Base-by-base conservation (phyloP, 31 red algal species). In the Endocladia muricata region DNA sequence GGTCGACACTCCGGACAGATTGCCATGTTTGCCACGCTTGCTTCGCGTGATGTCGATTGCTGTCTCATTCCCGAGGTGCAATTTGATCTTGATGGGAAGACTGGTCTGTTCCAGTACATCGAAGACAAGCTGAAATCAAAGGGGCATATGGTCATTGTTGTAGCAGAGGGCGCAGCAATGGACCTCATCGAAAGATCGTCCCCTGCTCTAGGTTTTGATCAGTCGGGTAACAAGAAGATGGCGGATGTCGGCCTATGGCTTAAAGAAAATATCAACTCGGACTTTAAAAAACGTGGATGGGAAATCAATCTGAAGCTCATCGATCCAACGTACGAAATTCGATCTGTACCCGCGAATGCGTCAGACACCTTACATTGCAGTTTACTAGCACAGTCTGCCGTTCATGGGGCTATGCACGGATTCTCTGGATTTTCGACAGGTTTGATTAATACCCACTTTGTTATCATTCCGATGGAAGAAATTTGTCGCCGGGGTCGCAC, bases 1-100 rank as follows among this genome's bases (percentile, higher is more conserved):
- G 95, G 95, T 3, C 77, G 95, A 19, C 70, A 91, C 62, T 88
- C 91, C 0, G 95, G 95, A 2, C 66, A 88, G 44, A 98, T 98
- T 55, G 79, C 85, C 8, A 88, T 98, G 85, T 75, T 90, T 61
- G 86, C 90, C 9, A 93, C 94, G 3, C 60, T 93, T 8, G 94
- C 94, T 0, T 78, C 78, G 4, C 77, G 91, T 31, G 94, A 97
- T 23, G 94, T 97, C 30, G 91, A 98, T 69, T 85, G 77, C 35
- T 98, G 95, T 57, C 81, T 98, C 48, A 94, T 98, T 42, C 95
- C 95, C 9, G 95, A 98, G 73, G 86, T 98, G 35, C 60, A 74
- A 31, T 98, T 98, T 55, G 91, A 89, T 48, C 73, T 98, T 11
- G 87, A 86, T 37, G 95, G 95, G 35, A 65, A 79, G 52, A 26